phyloP scores from a whole-genome alignment of 140 eudicot genomes.

The Eryngium alpinum region DNA sequence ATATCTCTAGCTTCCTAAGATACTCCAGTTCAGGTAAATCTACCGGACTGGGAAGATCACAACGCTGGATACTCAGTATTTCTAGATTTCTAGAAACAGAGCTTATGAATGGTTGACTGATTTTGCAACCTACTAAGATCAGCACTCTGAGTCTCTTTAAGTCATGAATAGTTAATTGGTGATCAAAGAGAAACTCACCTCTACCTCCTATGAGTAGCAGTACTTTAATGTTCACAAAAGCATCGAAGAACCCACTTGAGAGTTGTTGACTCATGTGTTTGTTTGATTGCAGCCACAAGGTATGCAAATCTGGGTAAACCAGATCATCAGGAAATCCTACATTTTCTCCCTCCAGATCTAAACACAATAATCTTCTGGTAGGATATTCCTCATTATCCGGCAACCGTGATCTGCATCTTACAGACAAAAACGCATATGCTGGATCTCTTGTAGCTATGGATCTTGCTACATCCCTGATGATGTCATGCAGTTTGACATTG shows the following conservation, averaged over 20 bases:
- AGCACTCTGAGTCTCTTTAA: not conserved
- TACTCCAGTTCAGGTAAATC: not conserved
- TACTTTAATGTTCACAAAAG: not conserved
- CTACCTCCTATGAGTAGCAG: too few species aligned
- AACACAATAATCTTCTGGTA: too few species aligned
- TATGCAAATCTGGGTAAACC: too few species aligned
- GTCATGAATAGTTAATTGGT: too few species aligned
- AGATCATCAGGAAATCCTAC: not conserved
- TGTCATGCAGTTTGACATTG: not conserved
- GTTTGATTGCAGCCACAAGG: not conserved
- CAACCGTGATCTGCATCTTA: not conserved
- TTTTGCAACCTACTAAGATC: not conserved
- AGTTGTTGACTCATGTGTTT: not conserved
- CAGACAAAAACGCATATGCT: not conserved
- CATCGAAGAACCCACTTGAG: not conserved
- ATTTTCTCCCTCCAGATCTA: not conserved
- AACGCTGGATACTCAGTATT: not conserved
- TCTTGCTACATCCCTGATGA: too few species aligned
- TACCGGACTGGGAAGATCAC: not conserved
- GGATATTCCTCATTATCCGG: not conserved
- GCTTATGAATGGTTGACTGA: not conserved
- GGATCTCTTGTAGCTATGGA: too few species aligned
- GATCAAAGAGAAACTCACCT: too few species aligned
- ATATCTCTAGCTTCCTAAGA: constrained; percentile 5
- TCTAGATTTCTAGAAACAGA: not conserved